Evolutionary conservation across 768 basidiomycete genomes (phyloP), one percentile per base, ranked within the genome.

Genomic region (Mycena indigotica): DNA sequence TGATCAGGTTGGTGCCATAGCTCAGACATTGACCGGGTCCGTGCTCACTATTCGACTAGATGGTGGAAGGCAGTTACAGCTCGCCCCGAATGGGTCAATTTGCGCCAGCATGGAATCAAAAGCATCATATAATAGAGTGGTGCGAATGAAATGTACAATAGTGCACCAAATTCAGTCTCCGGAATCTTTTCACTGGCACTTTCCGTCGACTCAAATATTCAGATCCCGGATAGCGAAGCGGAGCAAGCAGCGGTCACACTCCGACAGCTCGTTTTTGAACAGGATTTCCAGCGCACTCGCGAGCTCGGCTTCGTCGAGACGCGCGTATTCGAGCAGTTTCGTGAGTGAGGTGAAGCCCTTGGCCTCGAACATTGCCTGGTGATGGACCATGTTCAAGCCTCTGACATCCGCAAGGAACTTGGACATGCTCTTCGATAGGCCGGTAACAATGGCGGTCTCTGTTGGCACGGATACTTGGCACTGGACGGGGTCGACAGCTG

Each of bases 1-100:
- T 80, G 2, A 41, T 62, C 0, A 72, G 74, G 75, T 79, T 16
- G 21, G 51, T 48, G n/a, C n/a, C n/a, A n/a, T n/a, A n/a, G n/a
- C n/a, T n/a, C n/a, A n/a, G n/a, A 32, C 49, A n/a, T n/a, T 6
- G 44, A 24, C n/a, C 8, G 25, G 13, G 19, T 12, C 12, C 35
- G n/a, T 12, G 13, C 35, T 39, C 13, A 29, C 10, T 16, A 16
- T 19, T 25, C 23, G 8, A 12, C n/a, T 30, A 52, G 52, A 25
- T 53, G 52, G 52, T 53, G 52, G 52, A 53, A 23, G 16, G 52
- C 30, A 3, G 16, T 53, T 39, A 38, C 38, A 6, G 4, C 32
- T n/a, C 52, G 52, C n/a, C 52, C 52, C 4, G 17, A n/a, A n/a
- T 38, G 44, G 21, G 46, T 30, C 29, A 49, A 35, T 15, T 16